A percentile compares a stretch with the other conserved stretches of the same genome.
Conservation (phyloP, 129 eudicot species). For the Dittrichia graveolens region DNA sequence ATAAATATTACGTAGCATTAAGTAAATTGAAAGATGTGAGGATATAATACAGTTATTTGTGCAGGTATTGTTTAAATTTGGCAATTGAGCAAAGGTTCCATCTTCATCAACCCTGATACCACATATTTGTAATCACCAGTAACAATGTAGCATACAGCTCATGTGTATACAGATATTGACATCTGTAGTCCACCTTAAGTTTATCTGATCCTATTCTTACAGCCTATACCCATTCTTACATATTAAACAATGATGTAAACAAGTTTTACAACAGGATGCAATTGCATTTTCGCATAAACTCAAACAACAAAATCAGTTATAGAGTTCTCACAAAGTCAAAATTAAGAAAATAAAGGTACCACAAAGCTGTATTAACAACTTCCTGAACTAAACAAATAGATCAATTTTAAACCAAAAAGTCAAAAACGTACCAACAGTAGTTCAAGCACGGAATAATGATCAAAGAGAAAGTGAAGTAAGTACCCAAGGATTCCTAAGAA, state of each 20-base stretch:
- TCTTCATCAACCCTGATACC: not conserved
- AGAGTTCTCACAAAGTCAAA: not conserved
- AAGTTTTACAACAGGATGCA: not conserved
- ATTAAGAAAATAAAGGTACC: not conserved
- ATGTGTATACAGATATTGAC: not conserved
- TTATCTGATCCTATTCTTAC: not conserved
- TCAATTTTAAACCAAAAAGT: not conserved
- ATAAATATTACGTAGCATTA: not conserved
- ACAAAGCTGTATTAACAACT: not conserved
- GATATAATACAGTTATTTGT: not conserved
- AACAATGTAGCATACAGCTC: not conserved
- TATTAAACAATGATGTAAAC: not conserved
- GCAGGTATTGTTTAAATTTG: not conserved
- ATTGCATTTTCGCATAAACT: not conserved
- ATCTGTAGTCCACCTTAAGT: not conserved
- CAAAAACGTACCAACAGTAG: not conserved
- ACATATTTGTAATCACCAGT: not conserved
- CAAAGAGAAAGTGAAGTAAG: conserved; percentile 8
- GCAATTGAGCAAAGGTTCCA: conserved; percentile 21
- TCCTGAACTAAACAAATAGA: not conserved
- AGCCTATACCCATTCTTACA: not conserved
- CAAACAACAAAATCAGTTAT: not conserved
- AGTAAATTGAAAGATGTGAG: not conserved
- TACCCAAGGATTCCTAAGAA: conserved; percentile 87
- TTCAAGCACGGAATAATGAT: not conserved